phyloP scores from a whole-genome alignment of 306 rosid genomes.

The Glycyrrhiza uralensis region DNA sequence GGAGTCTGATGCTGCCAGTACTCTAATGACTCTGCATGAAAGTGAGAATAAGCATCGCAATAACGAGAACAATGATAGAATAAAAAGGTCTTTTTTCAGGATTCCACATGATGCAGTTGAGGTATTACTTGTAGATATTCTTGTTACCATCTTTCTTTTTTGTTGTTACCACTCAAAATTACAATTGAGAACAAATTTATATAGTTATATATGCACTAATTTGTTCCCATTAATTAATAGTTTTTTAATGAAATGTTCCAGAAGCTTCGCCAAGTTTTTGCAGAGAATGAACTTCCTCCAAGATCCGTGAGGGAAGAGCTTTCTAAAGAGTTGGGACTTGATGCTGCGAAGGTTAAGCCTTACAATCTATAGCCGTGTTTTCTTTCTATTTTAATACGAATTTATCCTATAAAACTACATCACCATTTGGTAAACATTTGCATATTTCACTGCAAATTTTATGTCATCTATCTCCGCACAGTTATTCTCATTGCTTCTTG shows the following conservation, averaged over 20 bases:
- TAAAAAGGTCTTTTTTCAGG: slow-evolving; percentile 65
- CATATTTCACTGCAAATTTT: slow-evolving; percentile 7
- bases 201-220: not conserved
- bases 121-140: slow-evolving; percentile 45
- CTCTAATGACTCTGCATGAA: slow-evolving; percentile 86
- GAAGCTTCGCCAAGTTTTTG: slow-evolving; percentile 84
- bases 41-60: slow-evolving; percentile 47
- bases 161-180: not conserved
- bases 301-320: slow-evolving; percentile 67
- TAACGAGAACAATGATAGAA: slow-evolving; percentile 21
- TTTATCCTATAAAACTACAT: not conserved
- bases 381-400: slow-evolving; percentile 6
- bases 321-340: slow-evolving; percentile 79
- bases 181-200: not conserved
- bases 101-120: slow-evolving; percentile 71
- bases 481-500: slow-evolving; percentile 7
- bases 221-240: not conserved
- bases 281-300: slow-evolving; percentile 82
- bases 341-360: slow-evolving; percentile 68
- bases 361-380: not conserved
- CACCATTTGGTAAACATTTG: not conserved
- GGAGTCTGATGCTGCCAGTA: slow-evolving; percentile 87
- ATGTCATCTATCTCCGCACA: not conserved
- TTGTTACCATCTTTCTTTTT: slow-evolving; percentile 12
- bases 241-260: slow-evolving; percentile 39